A percentile compares a stretch with the other conserved stretches of the same genome.
Evolutionary conservation across 192 early-diverging fungal species (phyloP).

Genomic region (Backusella tuberculispora): DNA sequence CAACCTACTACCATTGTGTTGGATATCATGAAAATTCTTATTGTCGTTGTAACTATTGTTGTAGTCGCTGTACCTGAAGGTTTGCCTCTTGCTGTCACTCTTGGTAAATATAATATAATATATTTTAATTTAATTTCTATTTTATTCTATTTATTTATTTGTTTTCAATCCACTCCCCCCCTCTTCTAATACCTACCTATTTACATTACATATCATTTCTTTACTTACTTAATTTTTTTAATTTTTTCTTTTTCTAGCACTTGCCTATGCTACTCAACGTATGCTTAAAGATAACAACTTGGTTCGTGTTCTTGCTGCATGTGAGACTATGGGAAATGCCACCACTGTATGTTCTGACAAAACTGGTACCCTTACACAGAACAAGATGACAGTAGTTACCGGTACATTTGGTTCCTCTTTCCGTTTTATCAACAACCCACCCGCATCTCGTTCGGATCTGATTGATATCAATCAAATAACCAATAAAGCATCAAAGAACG

Average conservation of each 20-base stretch:
- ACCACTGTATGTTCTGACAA: slow-evolving; percentile 99
- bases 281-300: slow-evolving; percentile 99
- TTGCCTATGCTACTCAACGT: slow-evolving; percentile 90
- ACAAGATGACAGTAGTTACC: slow-evolving; percentile 94
- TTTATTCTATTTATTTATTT: not conserved
- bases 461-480: slow-evolving; percentile 51
- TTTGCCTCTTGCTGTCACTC: slow-evolving; percentile 94
- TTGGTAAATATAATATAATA: slow-evolving; percentile 51
- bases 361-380: slow-evolving; percentile 97
- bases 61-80: slow-evolving; percentile 99
- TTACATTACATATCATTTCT: no score
- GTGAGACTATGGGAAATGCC: slow-evolving; percentile 99
- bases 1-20: slow-evolving; percentile 57
- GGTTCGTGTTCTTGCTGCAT: slow-evolving; percentile 92
- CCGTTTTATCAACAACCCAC: slow-evolving; percentile 51
- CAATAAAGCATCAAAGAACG: slow-evolving; percentile 28
- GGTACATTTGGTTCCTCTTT: slow-evolving; percentile 79
- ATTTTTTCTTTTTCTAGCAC: no score
- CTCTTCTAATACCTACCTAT: no score
- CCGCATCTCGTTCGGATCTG: slow-evolving; percentile 38
- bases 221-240: no score
- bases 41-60: slow-evolving; percentile 90
- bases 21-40: slow-evolving; percentile 77
- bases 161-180: not conserved
- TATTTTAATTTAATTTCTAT: not conserved